phyloP scores from a whole-genome alignment of 208 protist species.

The Herpetomonas tarakana region DNA sequence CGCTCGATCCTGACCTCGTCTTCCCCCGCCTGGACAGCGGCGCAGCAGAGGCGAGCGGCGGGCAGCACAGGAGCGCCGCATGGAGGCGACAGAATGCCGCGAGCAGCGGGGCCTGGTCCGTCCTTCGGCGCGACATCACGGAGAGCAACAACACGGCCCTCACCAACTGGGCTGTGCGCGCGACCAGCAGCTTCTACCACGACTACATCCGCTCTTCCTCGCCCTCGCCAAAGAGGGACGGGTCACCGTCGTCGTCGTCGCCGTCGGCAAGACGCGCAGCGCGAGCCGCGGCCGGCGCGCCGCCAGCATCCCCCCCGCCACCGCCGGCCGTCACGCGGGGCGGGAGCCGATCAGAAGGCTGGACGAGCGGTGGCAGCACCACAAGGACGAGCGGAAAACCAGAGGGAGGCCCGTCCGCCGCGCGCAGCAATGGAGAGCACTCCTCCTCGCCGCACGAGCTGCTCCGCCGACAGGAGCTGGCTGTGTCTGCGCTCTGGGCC shows the following conservation, averaged over 20 bases:
- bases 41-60: background rate
- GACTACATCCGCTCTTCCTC: background rate
- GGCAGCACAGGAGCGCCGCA: background rate
- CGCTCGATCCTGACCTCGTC: slow-evolving; percentile 9
- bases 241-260: too few relatives aligned
- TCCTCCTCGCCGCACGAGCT: background rate
- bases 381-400: too few relatives aligned
- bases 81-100: background rate
- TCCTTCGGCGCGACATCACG: background rate
- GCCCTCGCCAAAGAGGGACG: too few relatives aligned
- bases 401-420: too few relatives aligned
- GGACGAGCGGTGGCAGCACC: too few relatives aligned
- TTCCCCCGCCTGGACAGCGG: background rate
- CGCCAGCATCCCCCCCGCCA: background rate
- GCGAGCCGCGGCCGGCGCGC: background rate
- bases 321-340: background rate
- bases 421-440: background rate
- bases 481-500: slow-evolving; percentile 37
- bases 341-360: too few relatives aligned
- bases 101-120: background rate
- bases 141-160: background rate
- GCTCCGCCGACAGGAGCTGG: slow-evolving; percentile 36
- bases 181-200: background rate
- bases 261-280: background rate
- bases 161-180: background rate